These are phyloP conservation scores for Adansonia grandidieri DNA, from an alignment of 441 rosid genomes.

Conservation along the genomic window DNA sequence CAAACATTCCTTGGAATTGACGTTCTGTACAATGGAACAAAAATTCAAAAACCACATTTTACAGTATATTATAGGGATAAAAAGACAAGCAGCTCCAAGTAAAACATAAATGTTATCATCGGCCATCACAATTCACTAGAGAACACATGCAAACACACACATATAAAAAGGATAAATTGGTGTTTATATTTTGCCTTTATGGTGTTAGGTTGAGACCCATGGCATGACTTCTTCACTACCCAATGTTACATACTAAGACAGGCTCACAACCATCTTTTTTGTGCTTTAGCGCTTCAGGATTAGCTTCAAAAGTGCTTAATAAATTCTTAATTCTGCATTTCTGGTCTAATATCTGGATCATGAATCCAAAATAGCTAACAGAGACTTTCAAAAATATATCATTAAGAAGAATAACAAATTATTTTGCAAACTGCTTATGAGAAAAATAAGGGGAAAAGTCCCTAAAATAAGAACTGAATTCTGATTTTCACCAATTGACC, in stretches of 20 bases:
- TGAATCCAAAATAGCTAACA: neutral
- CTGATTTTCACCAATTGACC: neutral
- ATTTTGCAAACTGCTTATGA: neutral
- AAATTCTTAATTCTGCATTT: neutral
- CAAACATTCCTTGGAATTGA: constrained; percentile 41
- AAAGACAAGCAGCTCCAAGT: neutral
- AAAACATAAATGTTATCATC: constrained; percentile 6
- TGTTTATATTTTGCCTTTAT: neutral
- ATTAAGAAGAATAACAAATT: neutral
- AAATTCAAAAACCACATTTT: constrained; percentile 11
- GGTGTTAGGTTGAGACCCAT: constrained; percentile 1
- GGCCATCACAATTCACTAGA: neutral
- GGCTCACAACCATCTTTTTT: neutral
- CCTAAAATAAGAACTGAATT: neutral
- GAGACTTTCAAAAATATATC: neutral
- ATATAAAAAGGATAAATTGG: neutral
- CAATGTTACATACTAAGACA: neutral
- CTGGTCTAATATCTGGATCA: constrained; percentile 1
- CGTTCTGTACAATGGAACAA: constrained; percentile 51
- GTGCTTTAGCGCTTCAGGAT: neutral
- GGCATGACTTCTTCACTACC: neutral
- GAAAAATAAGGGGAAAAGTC: neutral
- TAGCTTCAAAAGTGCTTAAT: neutral
- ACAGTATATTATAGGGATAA: neutral
- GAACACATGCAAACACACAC: neutral